Evolutionary conservation across 768 basidiomycete species (phyloP).

Genomic region (Hemileccinum impolitum): DNA sequence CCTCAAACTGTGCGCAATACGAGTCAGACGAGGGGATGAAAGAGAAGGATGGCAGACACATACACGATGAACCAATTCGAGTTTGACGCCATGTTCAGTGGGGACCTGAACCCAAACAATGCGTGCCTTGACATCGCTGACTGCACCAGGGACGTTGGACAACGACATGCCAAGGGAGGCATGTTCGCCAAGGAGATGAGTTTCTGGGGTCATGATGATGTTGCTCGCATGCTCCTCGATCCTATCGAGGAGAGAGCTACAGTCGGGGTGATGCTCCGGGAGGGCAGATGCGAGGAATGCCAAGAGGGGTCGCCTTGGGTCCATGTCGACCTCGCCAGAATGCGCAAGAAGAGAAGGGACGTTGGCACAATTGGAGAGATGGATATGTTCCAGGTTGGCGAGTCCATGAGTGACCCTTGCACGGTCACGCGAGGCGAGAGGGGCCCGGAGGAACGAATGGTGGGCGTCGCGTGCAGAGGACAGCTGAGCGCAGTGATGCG

Average conservation of each 20-base stretch:
- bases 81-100: constrained; percentile 52
- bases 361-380: constrained; percentile 56
- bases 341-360: constrained; percentile 26
- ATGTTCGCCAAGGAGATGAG: constrained; percentile 46
- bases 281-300: constrained; percentile 78
- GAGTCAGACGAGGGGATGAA: background rate
- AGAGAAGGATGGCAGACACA: background rate
- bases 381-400: constrained; percentile 40
- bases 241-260: constrained; percentile 45
- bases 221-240: constrained; percentile 48
- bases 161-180: constrained; percentile 34
- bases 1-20: constrained; percentile 59
- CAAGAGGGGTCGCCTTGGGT: constrained; percentile 57
- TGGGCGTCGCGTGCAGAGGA: constrained; percentile 31
- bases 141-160: constrained; percentile 61
- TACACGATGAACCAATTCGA: constrained; percentile 63
- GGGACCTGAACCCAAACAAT: constrained; percentile 84
- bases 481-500: constrained; percentile 50
- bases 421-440: constrained; percentile 10
- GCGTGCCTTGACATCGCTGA: constrained; percentile 76
- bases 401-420: constrained; percentile 15
- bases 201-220: constrained; percentile 43
- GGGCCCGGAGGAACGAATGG: constrained; percentile 27
- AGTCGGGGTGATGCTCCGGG: constrained; percentile 40
- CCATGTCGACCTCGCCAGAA: constrained; percentile 28